Percentiles rank a stretch among this genome's conserved stretches.
These are phyloP conservation scores for Myxozyma mucilagina DNA, from an alignment of 805 yeast species.

Conservation along the genomic window DNA sequence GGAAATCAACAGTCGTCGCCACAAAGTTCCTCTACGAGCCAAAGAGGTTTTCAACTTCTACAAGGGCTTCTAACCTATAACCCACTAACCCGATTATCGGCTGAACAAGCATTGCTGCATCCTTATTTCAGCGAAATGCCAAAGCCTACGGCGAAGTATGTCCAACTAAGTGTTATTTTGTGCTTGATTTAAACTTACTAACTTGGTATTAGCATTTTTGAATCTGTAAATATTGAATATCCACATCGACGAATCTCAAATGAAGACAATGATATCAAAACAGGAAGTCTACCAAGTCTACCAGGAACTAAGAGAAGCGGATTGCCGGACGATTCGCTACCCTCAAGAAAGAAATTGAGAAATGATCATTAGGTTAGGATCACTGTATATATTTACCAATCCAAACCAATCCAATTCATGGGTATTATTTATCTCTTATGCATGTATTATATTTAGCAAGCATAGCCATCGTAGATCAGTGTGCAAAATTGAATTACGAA, in stretches of 20 bases:
- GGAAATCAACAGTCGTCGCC: background rate
- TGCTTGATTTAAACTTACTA: background rate
- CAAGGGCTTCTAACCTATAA: slow-evolving; percentile 73
- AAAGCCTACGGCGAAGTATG: slow-evolving; percentile 57
- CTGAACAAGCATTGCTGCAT: slow-evolving; percentile 72
- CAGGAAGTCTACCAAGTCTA: slow-evolving; percentile 40
- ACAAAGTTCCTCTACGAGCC: slow-evolving; percentile 21
- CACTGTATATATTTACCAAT: background rate
- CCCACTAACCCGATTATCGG: slow-evolving; percentile 76
- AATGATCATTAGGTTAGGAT: slow-evolving; percentile 3
- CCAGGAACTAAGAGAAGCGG: slow-evolving; percentile 40
- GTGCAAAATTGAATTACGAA: too few species aligned
- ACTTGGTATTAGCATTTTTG: slow-evolving; percentile 57
- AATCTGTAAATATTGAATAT: slow-evolving; percentile 67
- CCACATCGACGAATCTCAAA: slow-evolving; percentile 85
- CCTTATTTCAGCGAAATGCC: slow-evolving; percentile 73
- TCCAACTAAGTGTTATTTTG: background rate
- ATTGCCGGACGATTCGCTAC: slow-evolving; percentile 29
- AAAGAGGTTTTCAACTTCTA: slow-evolving; percentile 62
- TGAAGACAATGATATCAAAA: slow-evolving; percentile 75
- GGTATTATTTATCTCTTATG: background rate
- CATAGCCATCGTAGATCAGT: too few species aligned
- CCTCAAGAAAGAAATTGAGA: slow-evolving; percentile 24
- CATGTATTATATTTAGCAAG: too few species aligned
- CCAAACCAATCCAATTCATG: background rate